Percentiles rank a stretch among this genome's conserved stretches.
phyloP scores from a whole-genome alignment of 306 rosid genomes.

The Luffa aegyptiaca region DNA sequence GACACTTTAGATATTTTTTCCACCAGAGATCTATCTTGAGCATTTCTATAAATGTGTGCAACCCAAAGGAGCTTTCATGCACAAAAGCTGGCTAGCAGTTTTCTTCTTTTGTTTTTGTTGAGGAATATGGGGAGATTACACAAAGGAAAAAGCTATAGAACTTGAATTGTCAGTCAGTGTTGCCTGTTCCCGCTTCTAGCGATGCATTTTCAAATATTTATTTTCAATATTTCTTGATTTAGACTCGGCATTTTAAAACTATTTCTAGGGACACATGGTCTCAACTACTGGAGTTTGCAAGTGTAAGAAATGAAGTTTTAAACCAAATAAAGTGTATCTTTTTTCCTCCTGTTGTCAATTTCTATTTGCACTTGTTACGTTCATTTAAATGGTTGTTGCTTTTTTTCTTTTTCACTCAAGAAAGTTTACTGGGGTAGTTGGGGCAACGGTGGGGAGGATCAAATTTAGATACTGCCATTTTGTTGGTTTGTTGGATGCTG shows the following conservation, averaged over 20 bases:
- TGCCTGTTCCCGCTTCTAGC: not conserved
- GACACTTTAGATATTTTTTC: not conserved
- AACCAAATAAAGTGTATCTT: not conserved
- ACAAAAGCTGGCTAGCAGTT: not conserved
- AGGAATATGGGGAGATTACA: not conserved
- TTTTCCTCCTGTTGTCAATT: too few relatives aligned
- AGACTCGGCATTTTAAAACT: too few relatives aligned
- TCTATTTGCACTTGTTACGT: too few relatives aligned
- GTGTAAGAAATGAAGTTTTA: slow-evolving; percentile 30
- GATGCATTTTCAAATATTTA: not conserved
- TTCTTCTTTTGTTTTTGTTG: not conserved
- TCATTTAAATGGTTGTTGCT: too few relatives aligned
- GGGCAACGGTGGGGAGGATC: too few relatives aligned
- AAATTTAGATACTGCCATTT: too few relatives aligned
- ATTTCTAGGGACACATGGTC: slow-evolving; percentile 49
- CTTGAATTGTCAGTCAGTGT: not conserved
- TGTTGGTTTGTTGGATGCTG: too few relatives aligned
- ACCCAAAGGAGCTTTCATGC: not conserved
- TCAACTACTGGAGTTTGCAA: slow-evolving; percentile 88
- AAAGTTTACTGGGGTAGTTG: too few relatives aligned
- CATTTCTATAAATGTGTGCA: not conserved
- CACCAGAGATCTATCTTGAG: not conserved
- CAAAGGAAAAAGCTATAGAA: not conserved
- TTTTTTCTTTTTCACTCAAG: too few relatives aligned
- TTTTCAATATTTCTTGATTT: not conserved